Evolutionary conservation across 176 grass and related monocot genomes (phyloP), one percentile per base, ranked within the genome.

Genomic region (Bolboschoenus planiculmis): DNA sequence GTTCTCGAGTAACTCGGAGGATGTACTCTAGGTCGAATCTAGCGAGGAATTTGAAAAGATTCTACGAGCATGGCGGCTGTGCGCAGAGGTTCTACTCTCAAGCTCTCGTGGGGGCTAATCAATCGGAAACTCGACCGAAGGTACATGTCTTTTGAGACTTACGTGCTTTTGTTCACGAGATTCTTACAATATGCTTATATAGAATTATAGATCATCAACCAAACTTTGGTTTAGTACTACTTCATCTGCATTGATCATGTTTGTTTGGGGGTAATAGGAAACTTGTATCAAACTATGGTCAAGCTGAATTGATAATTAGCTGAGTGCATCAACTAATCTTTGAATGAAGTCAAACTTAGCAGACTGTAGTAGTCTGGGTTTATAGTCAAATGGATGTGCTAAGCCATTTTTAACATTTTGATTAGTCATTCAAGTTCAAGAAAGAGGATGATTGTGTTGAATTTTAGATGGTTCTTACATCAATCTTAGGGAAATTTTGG

Each of bases 21-120:
- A 86, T 86, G 85, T 82, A 86, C 64, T 55, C 53, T 13, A 86
- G 85, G 56, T 82, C 47, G 78, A 71, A 50, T 72, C 42, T 85
- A 16, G 59, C 37, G 31, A 80, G 75, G 59, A 72, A 79, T 72
- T 36, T 86, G 15, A 58, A 36, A 10, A 73, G 85, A 47, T 31
- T 86, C 5, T 81, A 57, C 44, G 78, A 81, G 8, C 60, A 64
- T 21, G 40, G 84, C 18, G 67, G 84, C 21, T 47, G 1, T 72
- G 18, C 63, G 23, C 62, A 71, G 34, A 82, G 78, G 21, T 75
- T 44, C 48, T 86, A 59, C 78, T 59, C 59, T 39, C 62, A 67
- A 63, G 46, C 85, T 74, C 55, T 72, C 21, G 21, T 81, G 10
- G 78, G 47, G 29, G 20, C 50, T 20, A 81, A 81, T 60, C 63